Percentiles rank a stretch among this genome's conserved stretches.
phyloP scores from a whole-genome alignment of 176 grass and related monocot species.

The Pontederia crassipes region DNA sequence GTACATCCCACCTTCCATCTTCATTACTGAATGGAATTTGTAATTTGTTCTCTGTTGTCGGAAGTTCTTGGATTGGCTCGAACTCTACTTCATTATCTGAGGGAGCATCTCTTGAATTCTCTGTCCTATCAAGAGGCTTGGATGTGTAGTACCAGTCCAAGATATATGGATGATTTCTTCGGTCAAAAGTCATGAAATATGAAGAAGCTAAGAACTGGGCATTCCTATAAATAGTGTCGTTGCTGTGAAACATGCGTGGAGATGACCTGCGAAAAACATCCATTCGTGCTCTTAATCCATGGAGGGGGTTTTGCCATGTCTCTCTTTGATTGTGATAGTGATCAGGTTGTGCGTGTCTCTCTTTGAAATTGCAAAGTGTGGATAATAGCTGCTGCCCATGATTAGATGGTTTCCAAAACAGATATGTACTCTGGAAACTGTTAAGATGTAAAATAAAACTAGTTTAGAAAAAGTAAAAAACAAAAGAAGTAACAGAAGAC shows the following conservation, averaged over 20 bases:
- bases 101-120: conserved; percentile 23
- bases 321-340: conserved; percentile 37
- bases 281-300: conserved; percentile 29
- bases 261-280: conserved; percentile 30
- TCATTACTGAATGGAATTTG: conserved; percentile 37
- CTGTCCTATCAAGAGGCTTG: conserved; percentile 16
- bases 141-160: conserved; percentile 85
- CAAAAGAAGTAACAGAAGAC: background rate
- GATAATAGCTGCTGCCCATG: conserved; percentile 58
- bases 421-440: conserved; percentile 91
- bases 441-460: conserved; percentile 11
- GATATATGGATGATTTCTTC: conserved; percentile 60
- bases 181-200: conserved; percentile 45
- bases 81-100: conserved; percentile 13
- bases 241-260: conserved; percentile 15
- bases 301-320: conserved; percentile 29
- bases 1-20: conserved; percentile 11
- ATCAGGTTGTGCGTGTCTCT: conserved; percentile 37
- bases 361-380: conserved; percentile 76
- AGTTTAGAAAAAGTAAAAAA: background rate
- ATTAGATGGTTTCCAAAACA: conserved; percentile 54
- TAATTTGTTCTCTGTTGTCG: conserved; percentile 12
- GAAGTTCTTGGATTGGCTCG: conserved; percentile 8
- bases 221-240: conserved; percentile 14
- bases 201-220: conserved; percentile 39